Base-by-base conservation (phyloP, 2,329 filamentous ascomycete genomes). In the Claviceps spartinae region DNA sequence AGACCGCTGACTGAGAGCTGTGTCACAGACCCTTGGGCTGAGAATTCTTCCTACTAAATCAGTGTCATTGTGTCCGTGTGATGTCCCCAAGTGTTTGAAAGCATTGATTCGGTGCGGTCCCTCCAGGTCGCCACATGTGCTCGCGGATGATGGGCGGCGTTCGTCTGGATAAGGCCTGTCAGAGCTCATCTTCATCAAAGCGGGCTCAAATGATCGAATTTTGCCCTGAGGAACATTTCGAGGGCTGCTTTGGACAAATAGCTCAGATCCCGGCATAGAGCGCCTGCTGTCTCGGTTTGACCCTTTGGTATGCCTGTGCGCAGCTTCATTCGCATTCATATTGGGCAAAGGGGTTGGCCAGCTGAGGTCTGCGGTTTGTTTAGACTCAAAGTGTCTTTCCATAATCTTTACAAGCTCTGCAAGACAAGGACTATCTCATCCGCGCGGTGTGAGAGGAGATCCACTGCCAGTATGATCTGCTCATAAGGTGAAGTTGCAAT, bases 121-220 rank as follows among this genome's bases (percentile, higher is more conserved):
- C 51, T 67, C 64, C 20, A 67, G 54, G 40, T 67, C 66, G 13
- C 64, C 65, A 44, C 64, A 67, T n/a, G 48, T 41, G 36, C 59
- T 64, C 4, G 53, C 52, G 26, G 62, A 55, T 5, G 59, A 55
- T 3, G 53, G 49, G 8, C 50, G 51, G 14, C 50, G 50, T 8
- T 45, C 47, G 11, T 37, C 34, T 43, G 22, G 37, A 18, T 18
- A 38, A 20, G 38, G 47, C 24, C 47, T 49, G 8, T 30, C 37
- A 30, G 44, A 51, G 18, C 8, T 24, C 13, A 38, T 13, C 26
- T 48, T 50, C 30, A 41, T 20, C 16, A 36, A 36, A 8, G 16
- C n/a, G 18, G 24, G 22, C 5, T 47, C 46, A 30, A 51, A 24
- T 6, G 46, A 38, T 30, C 36, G 14, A 9, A 16, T 16, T 7